phyloP scores from a whole-genome alignment of 164 flowering plant genomes.

The Stephania yunnanensis region DNA sequence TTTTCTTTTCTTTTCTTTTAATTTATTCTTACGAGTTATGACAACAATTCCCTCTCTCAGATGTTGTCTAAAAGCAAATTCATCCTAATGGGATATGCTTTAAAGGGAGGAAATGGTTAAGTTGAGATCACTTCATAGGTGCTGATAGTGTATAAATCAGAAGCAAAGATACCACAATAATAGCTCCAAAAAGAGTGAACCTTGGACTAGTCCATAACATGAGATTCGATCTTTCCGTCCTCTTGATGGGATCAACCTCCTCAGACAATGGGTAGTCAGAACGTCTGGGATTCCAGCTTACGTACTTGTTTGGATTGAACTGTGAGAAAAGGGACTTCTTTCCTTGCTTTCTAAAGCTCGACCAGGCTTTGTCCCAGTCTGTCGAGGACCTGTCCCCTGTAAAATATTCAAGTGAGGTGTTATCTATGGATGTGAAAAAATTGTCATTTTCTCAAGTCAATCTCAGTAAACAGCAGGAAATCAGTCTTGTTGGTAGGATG shows the following conservation, averaged over 20 bases:
- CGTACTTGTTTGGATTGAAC: conserved; percentile 80
- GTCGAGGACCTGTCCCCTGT: conserved; percentile 58
- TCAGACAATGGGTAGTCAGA: conserved; percentile 79
- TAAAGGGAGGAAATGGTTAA: not conserved
- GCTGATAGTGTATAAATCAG: conserved; percentile 66
- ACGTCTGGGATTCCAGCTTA: conserved; percentile 87
- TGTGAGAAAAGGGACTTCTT: conserved; percentile 57
- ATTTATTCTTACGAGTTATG: too few species aligned
- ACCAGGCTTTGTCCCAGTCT: conserved; percentile 99
- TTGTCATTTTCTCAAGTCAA: not conserved
- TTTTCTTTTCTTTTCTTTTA: too few species aligned
- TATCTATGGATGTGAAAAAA: not conserved
- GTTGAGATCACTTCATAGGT: conserved; percentile 44
- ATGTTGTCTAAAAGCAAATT: not conserved
- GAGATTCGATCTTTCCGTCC: conserved; percentile 80
- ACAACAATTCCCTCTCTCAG: not conserved
- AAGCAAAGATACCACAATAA: conserved; percentile 62
- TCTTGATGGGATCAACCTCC: conserved; percentile 91
- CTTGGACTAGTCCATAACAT: conserved; percentile 82
- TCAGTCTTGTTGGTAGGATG: not conserved
- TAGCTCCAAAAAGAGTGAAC: conserved; percentile 73
- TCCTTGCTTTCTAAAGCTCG: conserved; percentile 69
- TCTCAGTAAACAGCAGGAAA: not conserved
- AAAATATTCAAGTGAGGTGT: not conserved
- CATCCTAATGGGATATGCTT: conserved; percentile 1